These are phyloP conservation scores for Clavariopsis aquatica DNA, from an alignment of 495 filamentous ascomycete genomes.

Conservation along the genomic window DNA sequence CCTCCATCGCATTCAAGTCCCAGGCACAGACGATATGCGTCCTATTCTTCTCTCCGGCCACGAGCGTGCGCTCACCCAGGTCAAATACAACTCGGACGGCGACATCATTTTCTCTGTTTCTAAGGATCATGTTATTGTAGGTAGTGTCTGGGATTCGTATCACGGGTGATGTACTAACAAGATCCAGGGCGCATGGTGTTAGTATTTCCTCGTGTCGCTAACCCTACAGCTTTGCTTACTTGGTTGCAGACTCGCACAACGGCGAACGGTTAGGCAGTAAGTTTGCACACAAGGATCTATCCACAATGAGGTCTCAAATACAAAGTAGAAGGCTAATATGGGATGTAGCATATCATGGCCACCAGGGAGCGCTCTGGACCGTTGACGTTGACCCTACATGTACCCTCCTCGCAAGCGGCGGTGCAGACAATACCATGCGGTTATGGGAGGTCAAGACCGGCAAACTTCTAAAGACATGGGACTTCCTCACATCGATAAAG, in stretches of 20 bases:
- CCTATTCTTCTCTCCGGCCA: constrained; percentile 94
- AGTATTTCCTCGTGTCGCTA: not conserved
- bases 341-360: constrained; percentile 72
- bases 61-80: constrained; percentile 97
- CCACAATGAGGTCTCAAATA: not conserved
- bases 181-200: constrained; percentile 24
- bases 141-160: not conserved
- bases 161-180: constrained; percentile 76
- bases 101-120: constrained; percentile 96
- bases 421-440: constrained; percentile 95
- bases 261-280: constrained; percentile 61
- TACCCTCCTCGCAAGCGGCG: constrained; percentile 88
- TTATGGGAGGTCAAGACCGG: constrained; percentile 96
- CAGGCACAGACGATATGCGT: constrained; percentile 62
- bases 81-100: constrained; percentile 94
- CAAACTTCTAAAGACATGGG: constrained; percentile 91
- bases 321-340: not conserved
- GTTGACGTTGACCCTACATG: constrained; percentile 96
- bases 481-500: constrained; percentile 94
- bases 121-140: constrained; percentile 85
- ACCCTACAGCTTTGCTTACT: constrained; percentile 1
- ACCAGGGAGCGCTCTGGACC: constrained; percentile 97
- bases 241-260: constrained; percentile 55
- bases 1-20: not conserved
- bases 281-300: not conserved